Base-by-base conservation (phyloP, 2,329 filamentous ascomycete genomes). In the Neonectria sp. region DNA sequence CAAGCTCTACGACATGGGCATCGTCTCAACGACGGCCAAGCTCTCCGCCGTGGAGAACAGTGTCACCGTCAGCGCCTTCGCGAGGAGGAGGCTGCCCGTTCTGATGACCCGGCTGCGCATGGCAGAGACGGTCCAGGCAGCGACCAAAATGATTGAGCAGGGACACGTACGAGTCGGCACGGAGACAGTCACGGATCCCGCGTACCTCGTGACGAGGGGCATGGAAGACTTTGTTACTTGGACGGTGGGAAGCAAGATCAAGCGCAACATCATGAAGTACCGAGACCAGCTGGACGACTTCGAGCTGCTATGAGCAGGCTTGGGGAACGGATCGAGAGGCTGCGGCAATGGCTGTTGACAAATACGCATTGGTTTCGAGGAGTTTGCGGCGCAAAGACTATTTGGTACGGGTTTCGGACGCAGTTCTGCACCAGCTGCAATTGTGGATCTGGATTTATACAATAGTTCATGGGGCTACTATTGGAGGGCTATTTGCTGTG, bases 211-310 rank as follows among this genome's bases (percentile, higher is more conserved):
- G 8, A 96, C 94, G 43, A 87, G 95, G 71, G 93, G 90, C 68
- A 94, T 97, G 88, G 95, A 98, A 83, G 95, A 98, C 82, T 97
- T 97, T 79, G 93, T 98, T 21, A 98, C 95, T 0, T 98, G 95
- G 95, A 92, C 95, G 11, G 93, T 97, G 76, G 94, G 94, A 67
- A 97, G 94, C 82, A 98, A 98, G 92, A 95, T 98, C 81, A 97
- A 97, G 92, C 89, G 93, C 79, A 96, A 95, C 79, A 97, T 98
- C 71, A 91, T 97, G 89, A 94, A 93, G 82, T 98, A 98, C 80
- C 90, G 94, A 75, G 95, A 98, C 82, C 94, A 97, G 85, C 82
- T 98, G 82, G 95, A 98, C 82, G 95, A 98, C 82, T 98, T 97
- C 78, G 95, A 98, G 84, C 84, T 98, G 78, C 84, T 97, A 76